Percentiles rank a stretch among this genome's conserved stretches.
phyloP scores from a whole-genome alignment of 2,329 filamentous ascomycete species.

The Elsinoe australis region DNA sequence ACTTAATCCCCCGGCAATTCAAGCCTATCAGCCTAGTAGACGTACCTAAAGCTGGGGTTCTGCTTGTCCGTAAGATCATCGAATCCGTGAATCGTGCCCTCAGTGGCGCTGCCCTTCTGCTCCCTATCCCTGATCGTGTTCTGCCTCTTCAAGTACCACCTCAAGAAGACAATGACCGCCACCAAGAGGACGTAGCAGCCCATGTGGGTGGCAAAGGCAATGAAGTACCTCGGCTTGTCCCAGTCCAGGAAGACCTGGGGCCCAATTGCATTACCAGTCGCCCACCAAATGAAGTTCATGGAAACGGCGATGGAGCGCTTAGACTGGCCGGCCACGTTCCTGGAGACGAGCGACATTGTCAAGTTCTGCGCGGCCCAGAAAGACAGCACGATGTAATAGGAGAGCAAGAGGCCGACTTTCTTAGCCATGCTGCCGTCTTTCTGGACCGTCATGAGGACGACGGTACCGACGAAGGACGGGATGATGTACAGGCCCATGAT shows the following conservation, averaged over 20 bases:
- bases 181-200: slow-evolving; percentile 54
- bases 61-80: slow-evolving; percentile 30
- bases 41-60: slow-evolving; percentile 31
- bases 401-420: slow-evolving; percentile 60
- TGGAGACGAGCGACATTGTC: slow-evolving; percentile 52
- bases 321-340: slow-evolving; percentile 65
- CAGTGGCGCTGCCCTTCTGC: slow-evolving; percentile 23
- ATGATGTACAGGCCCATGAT: slow-evolving; percentile 60
- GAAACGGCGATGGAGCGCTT: slow-evolving; percentile 64
- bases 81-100: slow-evolving; percentile 21
- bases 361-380: slow-evolving; percentile 59
- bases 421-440: slow-evolving; percentile 48
- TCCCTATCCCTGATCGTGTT: slow-evolving; percentile 35
- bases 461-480: slow-evolving; percentile 64
- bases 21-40: slow-evolving; percentile 22
- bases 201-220: slow-evolving; percentile 61
- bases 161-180: slow-evolving; percentile 28
- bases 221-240: slow-evolving; percentile 59
- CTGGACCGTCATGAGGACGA: slow-evolving; percentile 61
- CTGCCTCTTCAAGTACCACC: slow-evolving; percentile 36
- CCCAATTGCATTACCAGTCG: slow-evolving; percentile 58
- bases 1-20: no score
- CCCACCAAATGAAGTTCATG: slow-evolving; percentile 59
- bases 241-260: slow-evolving; percentile 56
- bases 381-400: slow-evolving; percentile 68